Evolutionary conservation across 441 rosid species (phyloP).

Genomic region (Arabidopsis hybrid): DNA sequence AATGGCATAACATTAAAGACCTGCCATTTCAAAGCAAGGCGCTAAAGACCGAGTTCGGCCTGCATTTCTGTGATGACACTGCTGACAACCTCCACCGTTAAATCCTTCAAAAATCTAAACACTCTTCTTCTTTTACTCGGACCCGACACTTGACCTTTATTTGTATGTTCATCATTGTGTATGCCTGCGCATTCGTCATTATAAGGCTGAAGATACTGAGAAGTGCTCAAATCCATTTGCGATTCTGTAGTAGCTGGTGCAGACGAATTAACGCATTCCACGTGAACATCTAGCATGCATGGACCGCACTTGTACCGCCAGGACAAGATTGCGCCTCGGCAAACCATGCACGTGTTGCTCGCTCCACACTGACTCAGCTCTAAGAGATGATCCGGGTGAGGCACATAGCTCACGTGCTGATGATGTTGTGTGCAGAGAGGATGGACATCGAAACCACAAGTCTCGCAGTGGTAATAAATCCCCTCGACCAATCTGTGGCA

Average conservation of each 20-base stretch:
- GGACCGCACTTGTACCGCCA: not conserved
- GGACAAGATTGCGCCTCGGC: not conserved
- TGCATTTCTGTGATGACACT: not conserved
- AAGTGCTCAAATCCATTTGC: not conserved
- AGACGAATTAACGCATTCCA: not conserved
- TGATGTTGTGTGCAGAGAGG: not conserved
- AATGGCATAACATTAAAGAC: not conserved
- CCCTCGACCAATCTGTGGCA: constrained; percentile 44
- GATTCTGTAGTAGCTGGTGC: not conserved
- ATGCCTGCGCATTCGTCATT: not conserved
- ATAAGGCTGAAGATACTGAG: not conserved
- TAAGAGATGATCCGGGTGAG: not conserved
- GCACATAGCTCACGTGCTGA: not conserved
- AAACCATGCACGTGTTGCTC: not conserved
- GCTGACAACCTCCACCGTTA: not conserved
- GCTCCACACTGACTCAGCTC: not conserved
- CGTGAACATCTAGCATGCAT: not conserved
- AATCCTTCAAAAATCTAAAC: not conserved
- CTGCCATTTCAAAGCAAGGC: not conserved
- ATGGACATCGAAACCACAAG: constrained; percentile 46
- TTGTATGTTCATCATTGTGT: not conserved
- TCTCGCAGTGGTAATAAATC: constrained; percentile 45
- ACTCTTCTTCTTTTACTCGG: not conserved
- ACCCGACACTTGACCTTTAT: not conserved
- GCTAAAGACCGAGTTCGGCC: not conserved